These are phyloP conservation scores for Neospora caninum DNA, from an alignment of 169 alveolate genomes.

Conservation along the genomic window DNA sequence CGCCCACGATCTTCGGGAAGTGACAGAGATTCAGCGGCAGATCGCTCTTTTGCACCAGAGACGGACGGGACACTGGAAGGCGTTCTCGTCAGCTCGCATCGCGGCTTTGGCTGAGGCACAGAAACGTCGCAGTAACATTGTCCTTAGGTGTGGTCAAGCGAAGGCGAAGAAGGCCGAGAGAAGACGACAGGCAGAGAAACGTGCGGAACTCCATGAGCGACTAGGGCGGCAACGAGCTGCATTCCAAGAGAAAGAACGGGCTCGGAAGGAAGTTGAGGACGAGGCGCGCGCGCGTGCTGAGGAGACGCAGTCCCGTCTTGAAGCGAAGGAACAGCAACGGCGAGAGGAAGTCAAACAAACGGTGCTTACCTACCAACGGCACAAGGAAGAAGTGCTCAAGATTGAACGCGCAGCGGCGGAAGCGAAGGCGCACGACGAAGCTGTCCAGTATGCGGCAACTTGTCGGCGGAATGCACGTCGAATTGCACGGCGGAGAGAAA, in stretches of 20 bases:
- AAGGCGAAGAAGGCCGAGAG: neutral
- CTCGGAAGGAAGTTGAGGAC: neutral
- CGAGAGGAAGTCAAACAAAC: neutral
- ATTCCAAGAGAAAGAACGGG: neutral
- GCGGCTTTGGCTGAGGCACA: neutral
- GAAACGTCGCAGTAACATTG: neutral
- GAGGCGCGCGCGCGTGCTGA: neutral
- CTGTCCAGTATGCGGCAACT: neutral
- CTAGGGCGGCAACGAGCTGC: neutral
- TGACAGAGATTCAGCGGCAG: neutral
- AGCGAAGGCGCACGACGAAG: conserved; percentile 2
- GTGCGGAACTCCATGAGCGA: neutral
- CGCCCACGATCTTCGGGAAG: neutral
- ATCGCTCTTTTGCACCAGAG: conserved; percentile 12
- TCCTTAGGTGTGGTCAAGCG: neutral
- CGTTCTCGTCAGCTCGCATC: neutral
- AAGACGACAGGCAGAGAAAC: neutral
- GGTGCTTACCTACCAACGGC: neutral
- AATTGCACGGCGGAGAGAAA: conserved; percentile 1
- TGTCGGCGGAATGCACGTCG: neutral
- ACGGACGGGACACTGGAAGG: neutral
- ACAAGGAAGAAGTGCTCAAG: neutral
- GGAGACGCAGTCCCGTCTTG: neutral
- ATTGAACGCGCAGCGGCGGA: neutral
- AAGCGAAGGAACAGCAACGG: neutral